Evolutionary conservation across 768 basidiomycete species (phyloP).

Genomic region (Tulasnella calospora): DNA sequence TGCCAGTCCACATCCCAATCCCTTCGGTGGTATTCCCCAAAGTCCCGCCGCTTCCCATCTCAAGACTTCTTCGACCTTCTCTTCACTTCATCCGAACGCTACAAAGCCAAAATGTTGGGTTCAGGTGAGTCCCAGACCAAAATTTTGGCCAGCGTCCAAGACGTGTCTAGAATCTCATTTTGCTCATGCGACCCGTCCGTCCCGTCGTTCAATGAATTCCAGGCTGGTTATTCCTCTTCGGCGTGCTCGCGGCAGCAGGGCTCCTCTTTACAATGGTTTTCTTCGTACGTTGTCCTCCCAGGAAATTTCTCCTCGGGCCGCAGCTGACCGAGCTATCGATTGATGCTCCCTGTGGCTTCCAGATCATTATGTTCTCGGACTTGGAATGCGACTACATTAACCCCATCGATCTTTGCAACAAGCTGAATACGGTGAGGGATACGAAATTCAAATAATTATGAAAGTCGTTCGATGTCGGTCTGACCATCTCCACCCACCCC

Average conservation of each 20-base stretch:
- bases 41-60: neutral
- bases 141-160: neutral
- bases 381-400: constrained; percentile 99
- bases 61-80: neutral
- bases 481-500: neutral
- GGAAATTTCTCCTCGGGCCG: neutral
- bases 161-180: neutral
- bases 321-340: neutral
- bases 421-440: constrained; percentile 82
- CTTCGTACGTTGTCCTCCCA: constrained; percentile 63
- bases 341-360: neutral
- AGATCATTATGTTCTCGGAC: constrained; percentile 99
- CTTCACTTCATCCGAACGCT: neutral
- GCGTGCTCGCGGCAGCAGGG: constrained; percentile 91
- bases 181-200: neutral
- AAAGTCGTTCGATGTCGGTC: neutral
- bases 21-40: neutral
- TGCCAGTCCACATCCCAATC: neutral
- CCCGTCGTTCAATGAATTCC: neutral
- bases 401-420: constrained; percentile 99
- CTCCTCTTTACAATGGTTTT: constrained; percentile 99
- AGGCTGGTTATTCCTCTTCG: constrained; percentile 97
- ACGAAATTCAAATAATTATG: neutral
- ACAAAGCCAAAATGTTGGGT: neutral
- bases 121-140: neutral